Evolutionary conservation across 2,329 filamentous ascomycete genomes (phyloP), one percentile per base, ranked within the genome.

Genomic region (Talaromyces atroroseus): DNA sequence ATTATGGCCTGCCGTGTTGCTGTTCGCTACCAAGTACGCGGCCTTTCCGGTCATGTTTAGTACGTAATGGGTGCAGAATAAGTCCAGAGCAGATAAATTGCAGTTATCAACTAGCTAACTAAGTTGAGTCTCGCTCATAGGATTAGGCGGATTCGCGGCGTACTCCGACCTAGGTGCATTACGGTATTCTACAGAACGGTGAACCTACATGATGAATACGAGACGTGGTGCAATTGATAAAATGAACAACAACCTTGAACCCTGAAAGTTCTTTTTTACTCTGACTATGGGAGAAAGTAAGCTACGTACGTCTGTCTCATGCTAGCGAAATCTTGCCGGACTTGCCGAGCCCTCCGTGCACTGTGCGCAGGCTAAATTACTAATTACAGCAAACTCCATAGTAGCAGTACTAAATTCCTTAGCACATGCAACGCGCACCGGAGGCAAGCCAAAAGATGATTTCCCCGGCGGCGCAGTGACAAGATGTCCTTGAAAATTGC

Each of bases 251-350:
- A 46, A 52, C 40, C 51, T 12, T 53, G 51, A 53, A 53, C 51
- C 51, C 51, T 53, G 51, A 53, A 53, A 45, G 23, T 21, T 29
- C 24, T n/a, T n/a, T n/a, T n/a, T 46, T 29, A 52, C 44, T 46
- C 16, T 26, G 24, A 26, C 24, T 11, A 42, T 20, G 8, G 32
- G 6, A 14, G n/a, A n/a, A n/a, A n/a, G n/a, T n/a, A 16, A 32
- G 36, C n/a, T 32, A 26, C n/a, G 21, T 42, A 10, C n/a, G 6
- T 24, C 11, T 7, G 18, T 32, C 16, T 7, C 24, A 44, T 40
- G 7, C 20, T 34, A 21, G 26, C 38, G 18, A 8, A 34, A 34
- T 45, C 14, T 29, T 46, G 26, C 50, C 50, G 50, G 40, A 8
- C 42, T 52, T 52, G 40, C 50, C 50, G 50, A 52, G n/a, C 11